phyloP scores from a whole-genome alignment of 2,329 filamentous ascomycete genomes.

The Arthrobotrys sinensis region DNA sequence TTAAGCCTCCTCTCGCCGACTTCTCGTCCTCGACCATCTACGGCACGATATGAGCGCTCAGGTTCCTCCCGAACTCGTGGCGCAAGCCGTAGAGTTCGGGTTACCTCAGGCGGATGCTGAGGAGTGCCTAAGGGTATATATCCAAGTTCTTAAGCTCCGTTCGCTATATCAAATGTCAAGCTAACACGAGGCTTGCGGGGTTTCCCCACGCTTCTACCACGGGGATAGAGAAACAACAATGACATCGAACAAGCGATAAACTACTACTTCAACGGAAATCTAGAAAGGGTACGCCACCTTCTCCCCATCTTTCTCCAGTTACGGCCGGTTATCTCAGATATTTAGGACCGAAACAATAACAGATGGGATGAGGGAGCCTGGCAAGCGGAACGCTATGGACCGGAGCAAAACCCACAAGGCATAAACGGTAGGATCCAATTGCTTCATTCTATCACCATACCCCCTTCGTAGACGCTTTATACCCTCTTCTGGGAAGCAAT shows the following conservation, averaged over 20 bases:
- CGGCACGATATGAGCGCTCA: constrained; percentile 37
- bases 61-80: constrained; percentile 52
- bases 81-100: constrained; percentile 59
- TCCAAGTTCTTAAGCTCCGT: constrained; percentile 17
- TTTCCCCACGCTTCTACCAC: constrained; percentile 17
- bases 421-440: constrained; percentile 39
- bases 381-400: constrained; percentile 43
- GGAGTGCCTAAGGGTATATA: constrained; percentile 63
- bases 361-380: constrained; percentile 40
- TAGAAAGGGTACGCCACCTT: constrained; percentile 61
- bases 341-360: constrained; percentile 37
- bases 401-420: constrained; percentile 17
- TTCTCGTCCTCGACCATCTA: constrained; percentile 4
- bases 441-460: background rate
- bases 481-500: background rate
- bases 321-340: constrained; percentile 11
- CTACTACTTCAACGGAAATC: constrained; percentile 62
- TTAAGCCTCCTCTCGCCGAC: constrained; percentile 27
- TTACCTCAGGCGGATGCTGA: constrained; percentile 62
- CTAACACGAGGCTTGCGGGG: constrained; percentile 57
- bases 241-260: constrained; percentile 63
- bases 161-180: constrained; percentile 4
- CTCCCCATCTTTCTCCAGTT: background rate
- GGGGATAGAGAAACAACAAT: constrained; percentile 55
- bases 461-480: background rate